Base-by-base conservation (phyloP, 371 early-diverging fungal genomes). In the Polyrhizophydium stewartii region DNA sequence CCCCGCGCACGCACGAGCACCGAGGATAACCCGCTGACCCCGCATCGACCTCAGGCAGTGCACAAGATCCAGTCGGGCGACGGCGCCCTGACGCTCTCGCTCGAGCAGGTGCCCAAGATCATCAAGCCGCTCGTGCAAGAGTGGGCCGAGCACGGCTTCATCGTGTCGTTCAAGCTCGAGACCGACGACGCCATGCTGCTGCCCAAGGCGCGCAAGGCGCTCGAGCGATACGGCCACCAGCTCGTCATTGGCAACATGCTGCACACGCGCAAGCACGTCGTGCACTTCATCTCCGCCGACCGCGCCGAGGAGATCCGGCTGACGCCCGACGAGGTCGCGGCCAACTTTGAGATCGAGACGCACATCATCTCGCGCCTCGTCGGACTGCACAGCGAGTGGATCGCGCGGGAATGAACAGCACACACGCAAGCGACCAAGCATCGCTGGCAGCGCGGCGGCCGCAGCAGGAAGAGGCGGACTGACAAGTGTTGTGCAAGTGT, bases 141-240 rank as follows among this genome's bases (percentile, higher is more conserved):
- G 49, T 98, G 97, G 98, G 92, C 92, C 0, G 78, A 86, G 9
- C 64, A 79, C 24, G 92, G 91, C 0, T 89, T 90, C 61, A 89
- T 94, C 59, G 90, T 98, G 12, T 96, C 97, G 2, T 98, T 98
- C 80, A 98, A 98, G 87, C 75, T 98, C 9, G 99, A 98, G 66
- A 98, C 99, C 0, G 99, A 98, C 60, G 84, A 83, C 3, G 62
- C 73, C 5, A 66, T 96, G 38, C 71, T 98, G 38, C 84, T 87
- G 12, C 72, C 82, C 28, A 98, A 98, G 71, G 87, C 96, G 0
- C 77, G 84, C 13, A 75, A 83, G 66, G 89, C 97, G 6, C 70
- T 98, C 28, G 76, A 74, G 24, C 84, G 86, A 10, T 98, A 98
- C 71, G 93, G 94, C 13, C 99, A 98, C 73, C 96, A 98, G 69